These are phyloP conservation scores for Cyclotella cryptica DNA, from an alignment of 108 stramenopile species.

Conservation along the genomic window DNA sequence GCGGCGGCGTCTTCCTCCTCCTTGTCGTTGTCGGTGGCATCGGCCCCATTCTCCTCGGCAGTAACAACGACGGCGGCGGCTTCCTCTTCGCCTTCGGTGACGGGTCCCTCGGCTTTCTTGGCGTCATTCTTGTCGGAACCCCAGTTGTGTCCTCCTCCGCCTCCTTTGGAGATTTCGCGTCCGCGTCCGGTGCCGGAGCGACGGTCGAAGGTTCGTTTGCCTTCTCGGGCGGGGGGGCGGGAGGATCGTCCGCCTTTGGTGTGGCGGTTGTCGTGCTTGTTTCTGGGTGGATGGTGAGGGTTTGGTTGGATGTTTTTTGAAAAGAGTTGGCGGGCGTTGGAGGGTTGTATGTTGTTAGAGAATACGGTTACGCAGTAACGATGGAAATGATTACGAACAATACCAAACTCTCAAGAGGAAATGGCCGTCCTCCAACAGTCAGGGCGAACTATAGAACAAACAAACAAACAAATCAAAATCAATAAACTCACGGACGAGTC, in stretches of 20 bases:
- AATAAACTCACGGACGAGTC: conserved; percentile 48
- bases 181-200: conserved; percentile 92
- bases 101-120: conserved; percentile 72
- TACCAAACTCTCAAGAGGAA: too few species aligned
- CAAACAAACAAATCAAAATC: neutral
- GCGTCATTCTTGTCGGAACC: conserved; percentile 86
- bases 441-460: too few species aligned
- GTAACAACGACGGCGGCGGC: conserved; percentile 35
- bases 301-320: too few species aligned
- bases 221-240: conserved; percentile 75
- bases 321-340: too few species aligned
- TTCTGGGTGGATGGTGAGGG: conserved; percentile 24
- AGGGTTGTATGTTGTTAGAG: too few species aligned
- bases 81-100: conserved; percentile 59
- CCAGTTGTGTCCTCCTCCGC: conserved; percentile 94
- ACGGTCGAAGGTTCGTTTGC: conserved; percentile 89
- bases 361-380: conserved; percentile 12
- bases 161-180: conserved; percentile 89
- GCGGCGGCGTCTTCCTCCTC: conserved; percentile 38
- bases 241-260: conserved; percentile 85
- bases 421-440: too few species aligned
- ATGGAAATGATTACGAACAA: too few species aligned
- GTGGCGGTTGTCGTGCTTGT: conserved; percentile 73
- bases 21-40: conserved; percentile 6
- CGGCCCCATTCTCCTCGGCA: conserved; percentile 46